Percentiles rank a stretch among this genome's conserved stretches.
Conservation (phyloP, 1,284 basidiomycete genomes). For the Takashimella tepidaria region DNA sequence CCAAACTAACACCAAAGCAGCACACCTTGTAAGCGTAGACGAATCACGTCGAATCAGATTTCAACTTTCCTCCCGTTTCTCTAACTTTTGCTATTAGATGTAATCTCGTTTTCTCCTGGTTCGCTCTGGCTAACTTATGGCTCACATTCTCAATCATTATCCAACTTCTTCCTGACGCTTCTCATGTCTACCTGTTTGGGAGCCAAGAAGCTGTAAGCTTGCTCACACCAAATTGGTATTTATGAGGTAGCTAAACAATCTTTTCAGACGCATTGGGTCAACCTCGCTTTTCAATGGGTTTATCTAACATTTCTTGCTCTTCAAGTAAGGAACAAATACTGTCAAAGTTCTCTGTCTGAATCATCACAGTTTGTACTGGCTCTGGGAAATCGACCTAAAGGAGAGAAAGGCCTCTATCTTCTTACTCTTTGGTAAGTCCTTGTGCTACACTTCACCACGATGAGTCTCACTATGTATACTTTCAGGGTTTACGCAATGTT, state of each 20-base stretch:
- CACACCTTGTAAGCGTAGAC: conserved; percentile 28
- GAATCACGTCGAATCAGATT: too few relatives aligned
- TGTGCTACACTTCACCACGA: background rate
- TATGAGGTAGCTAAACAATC: conserved; percentile 1
- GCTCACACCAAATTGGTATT: conserved; percentile 10
- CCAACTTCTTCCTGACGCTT: conserved; percentile 63
- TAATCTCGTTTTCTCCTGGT: conserved; percentile 82
- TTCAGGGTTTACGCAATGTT: conserved; percentile 78
- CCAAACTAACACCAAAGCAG: too few relatives aligned
- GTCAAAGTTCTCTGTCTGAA: conserved; percentile 9
- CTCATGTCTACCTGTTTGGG: conserved; percentile 62
- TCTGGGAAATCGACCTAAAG: conserved; percentile 91
- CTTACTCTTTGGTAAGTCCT: conserved; percentile 56
- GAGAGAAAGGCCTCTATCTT: conserved; percentile 76
- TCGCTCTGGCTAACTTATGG: conserved; percentile 89
- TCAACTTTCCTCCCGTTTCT: conserved; percentile 52
- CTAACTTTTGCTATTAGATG: conserved; percentile 65
- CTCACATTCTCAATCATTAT: conserved; percentile 95
- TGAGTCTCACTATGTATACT: too few relatives aligned
- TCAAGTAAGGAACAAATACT: conserved; percentile 47
- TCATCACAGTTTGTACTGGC: conserved; percentile 95
- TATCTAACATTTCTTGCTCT: conserved; percentile 79
- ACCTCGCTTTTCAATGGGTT: conserved; percentile 75
- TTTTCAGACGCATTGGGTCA: conserved; percentile 81
- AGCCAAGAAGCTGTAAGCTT: conserved; percentile 57